These are phyloP conservation scores for Chaetomium olivaceum DNA, from an alignment of 2,329 filamentous ascomycete genomes.

Conservation along the genomic window DNA sequence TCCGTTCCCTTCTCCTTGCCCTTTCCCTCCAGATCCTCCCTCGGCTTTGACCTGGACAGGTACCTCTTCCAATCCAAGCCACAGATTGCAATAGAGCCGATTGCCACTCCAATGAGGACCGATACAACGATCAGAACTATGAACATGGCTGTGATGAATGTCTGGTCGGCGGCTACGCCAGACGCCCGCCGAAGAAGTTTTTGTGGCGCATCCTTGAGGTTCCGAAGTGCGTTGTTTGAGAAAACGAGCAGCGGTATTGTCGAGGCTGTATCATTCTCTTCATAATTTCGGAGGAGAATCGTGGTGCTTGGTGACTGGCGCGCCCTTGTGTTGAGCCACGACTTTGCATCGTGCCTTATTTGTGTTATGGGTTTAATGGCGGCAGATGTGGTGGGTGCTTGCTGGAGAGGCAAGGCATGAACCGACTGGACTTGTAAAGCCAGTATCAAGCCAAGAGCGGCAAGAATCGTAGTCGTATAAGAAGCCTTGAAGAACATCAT, in stretches of 20 bases:
- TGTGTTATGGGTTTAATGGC: neutral
- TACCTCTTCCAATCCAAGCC: slow-evolving; percentile 14
- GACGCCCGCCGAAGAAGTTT: neutral
- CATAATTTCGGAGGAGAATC: neutral
- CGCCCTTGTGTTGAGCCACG: neutral
- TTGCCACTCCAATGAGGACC: slow-evolving; percentile 1
- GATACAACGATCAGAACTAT: slow-evolving; percentile 1
- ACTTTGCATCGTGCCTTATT: neutral
- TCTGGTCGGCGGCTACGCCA: neutral
- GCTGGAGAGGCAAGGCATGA: neutral
- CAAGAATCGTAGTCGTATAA: neutral
- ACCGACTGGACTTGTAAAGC: neutral
- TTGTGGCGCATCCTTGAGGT: neutral
- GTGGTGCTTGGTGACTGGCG: neutral
- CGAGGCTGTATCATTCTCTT: neutral
- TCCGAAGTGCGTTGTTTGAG: neutral
- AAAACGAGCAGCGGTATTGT: neutral
- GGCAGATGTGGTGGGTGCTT: neutral
- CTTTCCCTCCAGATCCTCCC: neutral
- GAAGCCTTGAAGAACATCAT: neutral
- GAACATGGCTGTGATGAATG: neutral
- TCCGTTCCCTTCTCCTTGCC: too few relatives aligned
- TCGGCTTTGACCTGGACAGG: neutral
- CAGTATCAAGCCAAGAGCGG: neutral
- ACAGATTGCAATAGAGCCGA: slow-evolving; percentile 6